Percentiles rank a stretch among this genome's conserved stretches.
phyloP scores from a whole-genome alignment of 805 yeast genomes.

The Ogataea populi-albae region DNA sequence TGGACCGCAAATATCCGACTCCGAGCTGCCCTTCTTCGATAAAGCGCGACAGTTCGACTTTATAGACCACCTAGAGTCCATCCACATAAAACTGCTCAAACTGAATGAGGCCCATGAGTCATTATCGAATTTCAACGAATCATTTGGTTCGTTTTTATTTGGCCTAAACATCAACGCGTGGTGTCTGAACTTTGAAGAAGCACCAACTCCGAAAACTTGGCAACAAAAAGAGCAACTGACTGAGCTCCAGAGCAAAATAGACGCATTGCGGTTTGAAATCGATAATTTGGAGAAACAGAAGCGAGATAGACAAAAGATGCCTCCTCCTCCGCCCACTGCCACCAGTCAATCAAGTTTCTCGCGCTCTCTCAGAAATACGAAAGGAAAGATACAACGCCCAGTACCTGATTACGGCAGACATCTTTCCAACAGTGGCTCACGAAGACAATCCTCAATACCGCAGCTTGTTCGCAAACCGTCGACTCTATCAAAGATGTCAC shows the following conservation, averaged over 20 bases:
- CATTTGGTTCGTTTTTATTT: constrained; percentile 66
- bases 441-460: constrained; percentile 20
- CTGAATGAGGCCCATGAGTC: constrained; percentile 60
- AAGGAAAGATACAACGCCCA: too few species aligned
- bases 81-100: constrained; percentile 57
- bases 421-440: neutral
- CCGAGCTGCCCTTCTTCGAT: constrained; percentile 25
- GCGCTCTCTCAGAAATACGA: too few species aligned
- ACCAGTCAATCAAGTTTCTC: constrained; percentile 1
- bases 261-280: constrained; percentile 14
- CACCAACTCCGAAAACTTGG: constrained; percentile 25
- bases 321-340: constrained; percentile 20
- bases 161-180: constrained; percentile 85
- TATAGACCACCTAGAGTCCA: constrained; percentile 17
- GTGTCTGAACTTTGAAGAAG: constrained; percentile 67
- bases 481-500: constrained; percentile 4
- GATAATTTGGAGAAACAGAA: constrained; percentile 10
- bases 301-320: constrained; percentile 20
- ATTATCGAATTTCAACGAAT: constrained; percentile 67
- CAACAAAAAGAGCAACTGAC: constrained; percentile 17
- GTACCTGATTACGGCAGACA: too few species aligned
- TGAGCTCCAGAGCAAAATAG: constrained; percentile 19
- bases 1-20: constrained; percentile 4
- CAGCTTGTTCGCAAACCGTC: constrained; percentile 13
- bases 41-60: constrained; percentile 17